phyloP scores from a whole-genome alignment of 2,329 filamentous ascomycete genomes.

The Plectosphaerella cucumerina region DNA sequence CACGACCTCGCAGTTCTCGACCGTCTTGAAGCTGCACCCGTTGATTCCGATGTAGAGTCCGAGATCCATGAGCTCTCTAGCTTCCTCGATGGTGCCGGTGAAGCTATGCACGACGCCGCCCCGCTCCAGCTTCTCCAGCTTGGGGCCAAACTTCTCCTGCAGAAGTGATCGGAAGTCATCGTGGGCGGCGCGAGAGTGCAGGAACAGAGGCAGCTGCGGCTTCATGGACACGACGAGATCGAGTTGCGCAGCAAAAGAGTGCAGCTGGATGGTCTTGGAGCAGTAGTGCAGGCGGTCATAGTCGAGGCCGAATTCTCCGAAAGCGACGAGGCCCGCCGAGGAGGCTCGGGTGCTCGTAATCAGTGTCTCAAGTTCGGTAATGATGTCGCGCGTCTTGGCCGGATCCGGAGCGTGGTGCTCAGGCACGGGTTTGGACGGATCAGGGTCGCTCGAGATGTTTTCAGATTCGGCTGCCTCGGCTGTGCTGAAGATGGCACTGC shows the following conservation, averaged over 20 bases:
- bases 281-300: slow-evolving; percentile 89
- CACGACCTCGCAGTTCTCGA: slow-evolving; percentile 84
- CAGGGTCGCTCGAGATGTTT: slow-evolving; percentile 46
- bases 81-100: slow-evolving; percentile 82
- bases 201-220: slow-evolving; percentile 79
- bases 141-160: slow-evolving; percentile 49
- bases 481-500: slow-evolving; percentile 71
- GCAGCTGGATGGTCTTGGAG: slow-evolving; percentile 72
- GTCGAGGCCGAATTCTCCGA: slow-evolving; percentile 94
- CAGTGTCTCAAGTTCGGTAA: slow-evolving; percentile 59
- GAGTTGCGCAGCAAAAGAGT: slow-evolving; percentile 81
- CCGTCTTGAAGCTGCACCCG: slow-evolving; percentile 93
- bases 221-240: slow-evolving; percentile 65
- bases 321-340: slow-evolving; percentile 60
- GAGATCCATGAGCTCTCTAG: slow-evolving; percentile 71
- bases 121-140: slow-evolving; percentile 63
- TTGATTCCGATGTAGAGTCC: slow-evolving; percentile 94
- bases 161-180: slow-evolving; percentile 77
- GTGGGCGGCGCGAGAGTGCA: slow-evolving; percentile 87
- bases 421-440: slow-evolving; percentile 40
- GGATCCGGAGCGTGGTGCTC: slow-evolving; percentile 45
- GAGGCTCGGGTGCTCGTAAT: slow-evolving; percentile 53
- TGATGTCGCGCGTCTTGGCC: slow-evolving; percentile 41
- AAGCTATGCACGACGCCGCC: slow-evolving; percentile 92
- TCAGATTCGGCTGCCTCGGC: slow-evolving; percentile 35